phyloP scores from a whole-genome alignment of 2,329 filamentous ascomycete species.

The Ophiostoma novo-ulmi region DNA sequence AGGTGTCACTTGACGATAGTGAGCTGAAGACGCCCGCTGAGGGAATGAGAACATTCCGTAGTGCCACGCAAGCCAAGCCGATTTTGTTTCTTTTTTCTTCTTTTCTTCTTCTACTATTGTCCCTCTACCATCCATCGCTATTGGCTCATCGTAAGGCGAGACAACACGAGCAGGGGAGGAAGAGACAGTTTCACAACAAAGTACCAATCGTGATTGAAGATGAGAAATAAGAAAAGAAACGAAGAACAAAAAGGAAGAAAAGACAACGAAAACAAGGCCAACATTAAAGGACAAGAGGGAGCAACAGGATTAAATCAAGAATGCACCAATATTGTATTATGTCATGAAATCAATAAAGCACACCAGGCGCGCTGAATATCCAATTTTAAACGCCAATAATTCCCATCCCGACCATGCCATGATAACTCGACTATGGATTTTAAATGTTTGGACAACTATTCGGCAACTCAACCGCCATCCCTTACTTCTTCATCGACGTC shows the following conservation, averaged over 20 bases:
- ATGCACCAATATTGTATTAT: neutral
- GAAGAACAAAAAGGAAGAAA: neutral
- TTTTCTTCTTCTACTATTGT: neutral
- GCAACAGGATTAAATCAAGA: neutral
- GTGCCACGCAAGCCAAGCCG: neutral
- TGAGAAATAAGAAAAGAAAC: neutral
- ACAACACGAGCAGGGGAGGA: neutral
- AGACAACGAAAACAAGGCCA: neutral
- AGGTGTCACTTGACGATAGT: neutral
- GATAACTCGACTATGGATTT: neutral
- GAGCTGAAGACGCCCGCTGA: neutral
- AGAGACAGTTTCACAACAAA: neutral
- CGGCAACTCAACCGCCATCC: neutral
- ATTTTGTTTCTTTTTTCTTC: neutral
- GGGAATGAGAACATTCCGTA: neutral
- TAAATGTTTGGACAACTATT: neutral
- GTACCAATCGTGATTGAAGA: neutral
- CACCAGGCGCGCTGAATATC: neutral
- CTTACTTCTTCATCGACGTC: conserved; percentile 37
- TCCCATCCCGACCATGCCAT: conserved; percentile 26
- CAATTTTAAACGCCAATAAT: conserved; percentile 11
- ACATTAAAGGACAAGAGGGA: neutral
- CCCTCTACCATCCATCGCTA: neutral
- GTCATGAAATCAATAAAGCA: neutral
- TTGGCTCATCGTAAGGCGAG: neutral